These are phyloP conservation scores for Pterocarpus macrocarpus DNA, from an alignment of 306 rosid species.

Conservation along the genomic window DNA sequence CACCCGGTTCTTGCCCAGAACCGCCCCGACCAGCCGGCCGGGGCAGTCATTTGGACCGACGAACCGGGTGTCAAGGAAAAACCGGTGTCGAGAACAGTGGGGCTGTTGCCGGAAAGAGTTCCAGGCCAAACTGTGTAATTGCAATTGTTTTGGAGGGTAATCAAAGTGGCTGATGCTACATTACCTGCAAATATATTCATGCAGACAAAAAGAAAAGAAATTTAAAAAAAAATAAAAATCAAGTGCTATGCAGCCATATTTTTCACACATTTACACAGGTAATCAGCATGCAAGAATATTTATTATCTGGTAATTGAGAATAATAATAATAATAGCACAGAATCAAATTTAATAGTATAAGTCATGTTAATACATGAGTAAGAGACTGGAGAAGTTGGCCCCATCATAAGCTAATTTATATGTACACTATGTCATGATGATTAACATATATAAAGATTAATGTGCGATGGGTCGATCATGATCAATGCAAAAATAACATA, in stretches of 20 bases:
- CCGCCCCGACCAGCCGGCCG: conserved; percentile 89
- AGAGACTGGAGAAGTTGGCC: not conserved
- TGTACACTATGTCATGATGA: too few species aligned
- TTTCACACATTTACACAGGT: not conserved
- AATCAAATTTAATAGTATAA: too few species aligned
- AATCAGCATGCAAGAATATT: not conserved
- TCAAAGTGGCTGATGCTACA: conserved; percentile 53
- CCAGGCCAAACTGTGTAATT: conserved; percentile 81
- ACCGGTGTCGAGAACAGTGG: conserved; percentile 64
- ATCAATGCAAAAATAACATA: too few species aligned
- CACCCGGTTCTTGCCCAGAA: conserved; percentile 89
- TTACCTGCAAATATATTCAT: conserved; percentile 48
- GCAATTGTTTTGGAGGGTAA: conserved; percentile 75
- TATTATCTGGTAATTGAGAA: too few species aligned
- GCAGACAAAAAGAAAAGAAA: not conserved
- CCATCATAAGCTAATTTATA: not conserved
- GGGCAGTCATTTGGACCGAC: conserved; percentile 56
- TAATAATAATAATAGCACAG: too few species aligned
- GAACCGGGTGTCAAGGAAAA: conserved; percentile 60
- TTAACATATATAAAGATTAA: too few species aligned
- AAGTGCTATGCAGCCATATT: not conserved
- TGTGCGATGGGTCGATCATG: too few species aligned
- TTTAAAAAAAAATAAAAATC: not conserved
- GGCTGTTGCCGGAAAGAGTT: conserved; percentile 78
- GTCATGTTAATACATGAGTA: too few species aligned